Evolutionary conservation across 352 stramenopile genomes (phyloP), one percentile per base, ranked within the genome.

Genomic region (Globisporangium perplexum): DNA sequence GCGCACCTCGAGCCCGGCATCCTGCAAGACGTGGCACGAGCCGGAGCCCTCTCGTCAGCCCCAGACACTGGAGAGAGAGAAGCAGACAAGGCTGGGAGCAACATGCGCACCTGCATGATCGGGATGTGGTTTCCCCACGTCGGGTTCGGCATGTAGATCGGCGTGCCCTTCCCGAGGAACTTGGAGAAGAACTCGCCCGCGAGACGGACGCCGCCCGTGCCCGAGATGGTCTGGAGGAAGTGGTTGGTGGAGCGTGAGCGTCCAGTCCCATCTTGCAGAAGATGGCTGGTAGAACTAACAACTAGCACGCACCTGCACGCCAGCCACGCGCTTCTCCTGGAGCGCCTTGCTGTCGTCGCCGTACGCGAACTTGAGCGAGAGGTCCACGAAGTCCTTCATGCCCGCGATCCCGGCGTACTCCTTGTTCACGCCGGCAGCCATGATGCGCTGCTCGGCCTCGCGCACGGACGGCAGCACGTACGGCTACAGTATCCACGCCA

Each of bases 81-180:
- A 12, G 30, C 30, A 4, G 8, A 35, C 26, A n/a, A n/a, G 26
- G 26, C 26, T 7, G 12, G 8, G 30, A 35, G 10, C 30, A 39
- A 12, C 1, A 15, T 1, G 24, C 31, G 18, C 28, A 60, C 53
- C 45, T 92, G 81, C 76, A 94, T 91, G 67, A 99, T 98, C 33
- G 86, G 73, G 60, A 98, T 95, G 73, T 99, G 98, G 84, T 99
- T 99, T 54, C 96, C 95, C 97, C 97, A 99, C 49, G 97, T 99
- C 50, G 97, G 97, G 82, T 99, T 98, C 26, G 98, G 97, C 50
- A 99, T 66, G 86, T 99, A 99, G 63, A 99, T 97, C 6, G 83
- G 77, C 23, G 84, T 93, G 50, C 60, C 69, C 57, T 89, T 82
- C 59, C 90, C 87, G 33, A 89, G 74, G 50, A 96, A 97, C 55